phyloP scores from a whole-genome alignment of 148 eudicot species.

The Cornus controversa region DNA sequence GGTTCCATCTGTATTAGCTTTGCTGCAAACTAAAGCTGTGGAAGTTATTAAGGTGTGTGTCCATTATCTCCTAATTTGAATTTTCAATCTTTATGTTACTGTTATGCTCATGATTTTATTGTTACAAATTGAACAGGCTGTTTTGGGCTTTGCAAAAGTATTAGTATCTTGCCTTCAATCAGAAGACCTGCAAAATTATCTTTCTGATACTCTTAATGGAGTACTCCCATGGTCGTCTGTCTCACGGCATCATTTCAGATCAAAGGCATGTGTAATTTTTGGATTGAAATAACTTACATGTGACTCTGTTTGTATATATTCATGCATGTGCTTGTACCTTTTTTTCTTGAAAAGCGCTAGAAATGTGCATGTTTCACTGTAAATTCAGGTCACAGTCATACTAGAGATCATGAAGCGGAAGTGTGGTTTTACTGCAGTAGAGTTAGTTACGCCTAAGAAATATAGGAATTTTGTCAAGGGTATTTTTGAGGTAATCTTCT shows the following conservation, averaged over 20 bases:
- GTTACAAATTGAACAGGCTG: slow-evolving; percentile 51
- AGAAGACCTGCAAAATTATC: slow-evolving; percentile 59
- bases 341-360: neutral
- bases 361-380: neutral
- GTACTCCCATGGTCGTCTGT: slow-evolving; percentile 83
- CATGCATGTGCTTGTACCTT: neutral
- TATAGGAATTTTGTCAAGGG: slow-evolving; percentile 54
- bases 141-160: slow-evolving; percentile 85
- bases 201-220: slow-evolving; percentile 58
- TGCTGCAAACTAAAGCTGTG: slow-evolving; percentile 75
- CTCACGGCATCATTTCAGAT: slow-evolving; percentile 85
- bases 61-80: neutral
- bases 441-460: slow-evolving; percentile 59
- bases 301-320: neutral
- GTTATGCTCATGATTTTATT: slow-evolving; percentile 12
- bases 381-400: slow-evolving; percentile 67
- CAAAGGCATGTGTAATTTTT: slow-evolving; percentile 47
- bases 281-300: neutral
- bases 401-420: slow-evolving; percentile 83
- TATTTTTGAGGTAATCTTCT: slow-evolving; percentile 53
- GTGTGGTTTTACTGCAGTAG: slow-evolving; percentile 67
- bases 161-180: slow-evolving; percentile 63
- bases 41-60: slow-evolving; percentile 85
- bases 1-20: slow-evolving; percentile 68
- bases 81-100: slow-evolving; percentile 2